Conservation (phyloP, 2,329 filamentous ascomycete genomes). For the Cytospora paraplurivora region DNA sequence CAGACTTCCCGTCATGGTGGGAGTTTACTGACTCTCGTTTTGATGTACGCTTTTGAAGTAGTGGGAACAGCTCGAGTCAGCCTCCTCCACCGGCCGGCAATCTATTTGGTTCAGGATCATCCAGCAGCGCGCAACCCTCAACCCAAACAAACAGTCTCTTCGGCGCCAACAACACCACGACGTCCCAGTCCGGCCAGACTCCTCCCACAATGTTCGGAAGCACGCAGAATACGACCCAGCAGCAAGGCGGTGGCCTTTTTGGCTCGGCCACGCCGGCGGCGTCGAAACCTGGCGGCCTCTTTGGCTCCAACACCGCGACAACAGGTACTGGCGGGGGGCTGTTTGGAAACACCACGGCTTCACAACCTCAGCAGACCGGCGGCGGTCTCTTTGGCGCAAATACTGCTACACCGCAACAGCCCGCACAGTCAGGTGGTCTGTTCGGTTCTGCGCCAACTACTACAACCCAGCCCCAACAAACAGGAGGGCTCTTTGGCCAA, state of each 20-base stretch:
- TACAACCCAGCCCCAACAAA: slow-evolving; percentile 19
- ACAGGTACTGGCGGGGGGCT: slow-evolving; percentile 23
- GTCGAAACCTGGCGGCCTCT: slow-evolving; percentile 30
- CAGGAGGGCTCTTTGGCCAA: slow-evolving; percentile 30
- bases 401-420: slow-evolving; percentile 30
- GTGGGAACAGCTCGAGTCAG: slow-evolving; percentile 37
- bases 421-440: slow-evolving; percentile 30
- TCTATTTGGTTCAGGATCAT: slow-evolving; percentile 34
- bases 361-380: slow-evolving; percentile 32
- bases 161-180: slow-evolving; percentile 31
- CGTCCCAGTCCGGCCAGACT: slow-evolving; percentile 22
- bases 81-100: slow-evolving; percentile 39
- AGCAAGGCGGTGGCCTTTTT: slow-evolving; percentile 36
- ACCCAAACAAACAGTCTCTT: slow-evolving; percentile 43
- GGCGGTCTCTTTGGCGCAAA: slow-evolving; percentile 40
- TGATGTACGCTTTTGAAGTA: slow-evolving; percentile 29
- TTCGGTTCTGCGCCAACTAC: slow-evolving; percentile 29
- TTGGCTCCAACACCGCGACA: slow-evolving; percentile 30
- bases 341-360: slow-evolving; percentile 21
- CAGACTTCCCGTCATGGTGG: slow-evolving; percentile 24
- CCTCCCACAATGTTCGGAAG: slow-evolving; percentile 38
- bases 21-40: slow-evolving; percentile 11
- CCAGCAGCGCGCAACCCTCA: slow-evolving; percentile 25
- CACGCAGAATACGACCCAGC: slow-evolving; percentile 31
- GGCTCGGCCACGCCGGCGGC: slow-evolving; percentile 36